Evolutionary conservation across 1,284 basidiomycete genomes (phyloP), one percentile per base, ranked within the genome.

Genomic region (Leccinum griseonigrum): DNA sequence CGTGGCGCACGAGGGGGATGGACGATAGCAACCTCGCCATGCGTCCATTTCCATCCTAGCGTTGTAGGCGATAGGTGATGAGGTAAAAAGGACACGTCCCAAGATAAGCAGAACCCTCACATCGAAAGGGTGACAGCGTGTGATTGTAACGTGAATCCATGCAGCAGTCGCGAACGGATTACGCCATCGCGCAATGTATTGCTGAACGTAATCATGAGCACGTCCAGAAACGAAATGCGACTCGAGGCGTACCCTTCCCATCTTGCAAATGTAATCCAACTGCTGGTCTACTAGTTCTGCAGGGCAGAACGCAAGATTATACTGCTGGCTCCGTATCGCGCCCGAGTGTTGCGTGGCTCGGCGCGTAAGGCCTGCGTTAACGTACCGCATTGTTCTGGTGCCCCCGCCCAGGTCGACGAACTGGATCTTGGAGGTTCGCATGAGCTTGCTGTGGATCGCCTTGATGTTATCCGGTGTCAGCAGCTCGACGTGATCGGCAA

Each of bases 101-200:
- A 7, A n/a, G 48, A 38, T 8, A 13, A 52, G 2, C n/a, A n/a
- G 16, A 22, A 28, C 1, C 11, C 72, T 58, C 68, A 78, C 78
- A 50, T 81, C 77, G 40, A 80, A 81, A 1, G 79, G 79, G 64
- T 81, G 79, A 59, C 78, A 80, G 6, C 76, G 71, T n/a, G 71
- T 76, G 56, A 81, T 67, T 0, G 76, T 72, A 4, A 81, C 69
- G 60, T 81, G 79, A 3, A 79, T 64, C 79, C 79, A 81, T 22
- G 78, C 79, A 28, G 79, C 78, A 1, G 75, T 76, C 11, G 78
- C 76, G 60, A 80, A 81, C 9, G 79, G 78, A 59, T 81, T 79
- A 36, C 72, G 72, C 75, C 75, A 76, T 34, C 71, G 65, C 3
- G 69, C 69, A 53, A 76, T 75, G 59, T 75, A 75, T 76, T 76